Percentiles rank a stretch among this genome's conserved stretches.
Evolutionary conservation across 306 rosid genomes (phyloP).

Genomic region (Pyrus betulifolia): DNA sequence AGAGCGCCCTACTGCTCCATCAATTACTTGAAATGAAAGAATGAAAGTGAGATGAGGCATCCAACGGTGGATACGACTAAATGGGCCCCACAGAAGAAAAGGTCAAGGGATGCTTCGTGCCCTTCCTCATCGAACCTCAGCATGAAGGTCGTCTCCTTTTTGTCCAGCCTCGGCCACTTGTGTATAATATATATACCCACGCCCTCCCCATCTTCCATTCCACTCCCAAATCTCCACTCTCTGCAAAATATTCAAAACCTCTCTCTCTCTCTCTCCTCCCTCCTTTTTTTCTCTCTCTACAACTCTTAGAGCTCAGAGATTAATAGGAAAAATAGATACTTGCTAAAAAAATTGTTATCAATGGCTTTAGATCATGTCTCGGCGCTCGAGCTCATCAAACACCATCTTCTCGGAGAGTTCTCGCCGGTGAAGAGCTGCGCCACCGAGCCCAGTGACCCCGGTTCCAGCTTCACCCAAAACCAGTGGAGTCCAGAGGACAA

Average conservation of each 20-base stretch:
- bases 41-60: not conserved
- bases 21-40: not conserved
- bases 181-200: constrained; percentile 28
- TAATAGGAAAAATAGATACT: not conserved
- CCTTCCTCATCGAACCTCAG: constrained; percentile 4
- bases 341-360: not conserved
- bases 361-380: constrained; percentile 42
- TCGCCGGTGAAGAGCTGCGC: constrained; percentile 37
- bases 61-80: not conserved
- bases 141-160: not conserved
- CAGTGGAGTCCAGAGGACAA: not conserved
- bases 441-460: not conserved
- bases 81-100: not conserved
- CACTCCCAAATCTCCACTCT: constrained; percentile 13
- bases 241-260: not conserved
- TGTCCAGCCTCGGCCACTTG: not conserved
- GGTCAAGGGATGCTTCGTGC: constrained; percentile 29
- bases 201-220: constrained; percentile 11
- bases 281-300: not conserved
- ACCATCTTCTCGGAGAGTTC: constrained; percentile 58
- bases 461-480: not conserved
- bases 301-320: not conserved
- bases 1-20: too few species aligned
- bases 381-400: constrained; percentile 43
- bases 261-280: not conserved